Evolutionary conservation across 2,329 filamentous ascomycete species (phyloP).

Genomic region (Cordyceps cateniannulata): DNA sequence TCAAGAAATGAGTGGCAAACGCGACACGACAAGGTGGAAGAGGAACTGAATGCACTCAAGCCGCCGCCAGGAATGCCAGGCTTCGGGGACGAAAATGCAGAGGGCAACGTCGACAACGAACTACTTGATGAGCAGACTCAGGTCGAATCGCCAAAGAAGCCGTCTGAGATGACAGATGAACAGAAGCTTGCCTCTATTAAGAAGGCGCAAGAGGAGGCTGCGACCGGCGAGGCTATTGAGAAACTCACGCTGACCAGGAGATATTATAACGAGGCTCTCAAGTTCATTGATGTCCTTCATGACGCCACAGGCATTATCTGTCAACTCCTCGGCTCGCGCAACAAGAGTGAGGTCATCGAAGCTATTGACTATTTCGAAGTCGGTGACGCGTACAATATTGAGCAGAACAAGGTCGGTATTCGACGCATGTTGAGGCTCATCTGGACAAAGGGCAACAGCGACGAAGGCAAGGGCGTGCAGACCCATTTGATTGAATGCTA

Average conservation of each 20-base stretch:
- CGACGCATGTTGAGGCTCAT: conserved; percentile 93
- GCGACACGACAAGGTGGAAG: conserved; percentile 74
- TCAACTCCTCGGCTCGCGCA: conserved; percentile 85
- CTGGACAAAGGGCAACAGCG: conserved; percentile 99
- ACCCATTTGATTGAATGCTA: conserved; percentile 96
- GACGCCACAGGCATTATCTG: conserved; percentile 73
- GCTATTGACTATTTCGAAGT: conserved; percentile 98
- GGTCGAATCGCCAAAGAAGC: conserved; percentile 62
- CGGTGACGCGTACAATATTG: conserved; percentile 91
- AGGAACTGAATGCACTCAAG: conserved; percentile 72
- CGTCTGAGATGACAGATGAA: conserved; percentile 66
- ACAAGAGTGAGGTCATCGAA: conserved; percentile 98
- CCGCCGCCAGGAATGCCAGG: conserved; percentile 66
- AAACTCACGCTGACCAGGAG: conserved; percentile 82
- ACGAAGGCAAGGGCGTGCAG: conserved; percentile 97
- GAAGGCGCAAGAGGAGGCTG: conserved; percentile 80
- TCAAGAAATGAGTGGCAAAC: conserved; percentile 79
- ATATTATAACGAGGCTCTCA: conserved; percentile 88
- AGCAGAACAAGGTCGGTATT: conserved; percentile 87
- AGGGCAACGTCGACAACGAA: conserved; percentile 66
- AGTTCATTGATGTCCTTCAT: conserved; percentile 88
- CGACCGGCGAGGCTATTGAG: conserved; percentile 80
- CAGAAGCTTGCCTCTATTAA: conserved; percentile 66
- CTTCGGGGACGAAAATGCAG: conserved; percentile 55
- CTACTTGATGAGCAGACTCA: conserved; percentile 87